Conservation (phyloP, 2,329 filamentous ascomycete species). For the Epicoccum sorghinum region DNA sequence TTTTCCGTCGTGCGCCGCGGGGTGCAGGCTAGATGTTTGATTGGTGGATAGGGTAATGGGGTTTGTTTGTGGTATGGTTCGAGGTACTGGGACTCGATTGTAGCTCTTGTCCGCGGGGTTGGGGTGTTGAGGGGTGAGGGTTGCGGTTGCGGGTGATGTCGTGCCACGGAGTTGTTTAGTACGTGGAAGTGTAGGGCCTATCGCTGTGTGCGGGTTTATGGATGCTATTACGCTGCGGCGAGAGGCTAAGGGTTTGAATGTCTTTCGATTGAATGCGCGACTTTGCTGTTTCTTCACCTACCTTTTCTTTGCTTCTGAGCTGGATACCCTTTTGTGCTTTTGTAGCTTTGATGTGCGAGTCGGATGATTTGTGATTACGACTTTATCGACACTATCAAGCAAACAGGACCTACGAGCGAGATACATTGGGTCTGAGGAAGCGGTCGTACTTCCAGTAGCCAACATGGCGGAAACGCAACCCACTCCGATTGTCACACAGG, state of each 20-base stretch:
- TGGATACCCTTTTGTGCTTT: not conserved
- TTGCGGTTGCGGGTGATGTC: conserved; percentile 9
- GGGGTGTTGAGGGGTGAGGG: conserved; percentile 3
- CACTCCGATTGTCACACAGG: conserved; percentile 38
- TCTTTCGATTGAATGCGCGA: not conserved
- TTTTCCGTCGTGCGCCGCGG: too few relatives aligned
- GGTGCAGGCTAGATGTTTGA: too few relatives aligned
- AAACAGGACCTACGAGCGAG: too few relatives aligned
- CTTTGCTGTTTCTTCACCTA: not conserved
- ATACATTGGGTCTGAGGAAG: not conserved
- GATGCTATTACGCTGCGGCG: conserved; percentile 4
- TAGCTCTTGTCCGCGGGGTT: not conserved
- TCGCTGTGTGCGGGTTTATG: not conserved
- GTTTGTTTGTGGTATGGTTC: too few relatives aligned
- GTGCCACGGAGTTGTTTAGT: conserved; percentile 24
- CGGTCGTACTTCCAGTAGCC: not conserved
- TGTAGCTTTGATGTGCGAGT: not conserved
- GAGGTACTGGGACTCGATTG: too few relatives aligned
- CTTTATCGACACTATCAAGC: too few relatives aligned
- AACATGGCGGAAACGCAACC: conserved; percentile 24
- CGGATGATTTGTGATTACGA: not conserved
- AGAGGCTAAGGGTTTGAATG: not conserved
- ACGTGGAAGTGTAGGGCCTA: conserved; percentile 10
- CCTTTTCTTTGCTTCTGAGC: not conserved
- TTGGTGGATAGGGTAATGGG: too few relatives aligned